phyloP scores from a whole-genome alignment of 495 filamentous ascomycete species.

The Parathielavia hyrcaniae region DNA sequence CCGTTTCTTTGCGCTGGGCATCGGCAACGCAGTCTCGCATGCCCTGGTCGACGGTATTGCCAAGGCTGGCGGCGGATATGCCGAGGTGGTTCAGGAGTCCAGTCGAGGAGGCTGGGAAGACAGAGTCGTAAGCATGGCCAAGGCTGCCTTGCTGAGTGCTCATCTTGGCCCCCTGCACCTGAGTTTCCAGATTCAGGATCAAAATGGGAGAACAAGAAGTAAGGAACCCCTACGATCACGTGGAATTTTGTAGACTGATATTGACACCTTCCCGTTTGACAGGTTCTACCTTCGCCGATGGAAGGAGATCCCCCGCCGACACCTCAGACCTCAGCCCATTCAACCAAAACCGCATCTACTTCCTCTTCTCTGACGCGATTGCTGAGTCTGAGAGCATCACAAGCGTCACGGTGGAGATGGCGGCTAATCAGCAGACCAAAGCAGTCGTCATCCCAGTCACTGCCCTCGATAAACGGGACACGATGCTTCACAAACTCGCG shows the following conservation, averaged over 20 bases:
- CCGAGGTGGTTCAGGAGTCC: constrained; percentile 15
- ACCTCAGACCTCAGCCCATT: constrained; percentile 14
- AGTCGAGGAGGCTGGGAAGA: constrained; percentile 19
- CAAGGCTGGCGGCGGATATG: constrained; percentile 18
- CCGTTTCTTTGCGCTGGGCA: constrained; percentile 21
- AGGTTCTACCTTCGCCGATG: neutral
- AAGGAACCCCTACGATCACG: neutral
- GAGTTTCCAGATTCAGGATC: neutral
- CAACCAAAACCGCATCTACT: constrained; percentile 15
- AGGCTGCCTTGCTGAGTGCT: constrained; percentile 17
- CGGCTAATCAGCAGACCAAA: neutral
- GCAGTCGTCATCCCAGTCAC: constrained; percentile 1
- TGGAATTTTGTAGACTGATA: neutral
- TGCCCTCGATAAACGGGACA: constrained; percentile 5
- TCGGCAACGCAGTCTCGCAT: constrained; percentile 18
- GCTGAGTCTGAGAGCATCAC: neutral
- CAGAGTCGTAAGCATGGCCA: constrained; percentile 18
- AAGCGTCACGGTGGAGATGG: neutral
- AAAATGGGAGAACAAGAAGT: constrained; percentile 6
- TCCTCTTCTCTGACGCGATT: constrained; percentile 8
- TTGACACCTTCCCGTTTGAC: neutral
- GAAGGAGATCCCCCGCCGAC: constrained; percentile 16
- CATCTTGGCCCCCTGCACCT: constrained; percentile 18
- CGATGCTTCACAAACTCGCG: constrained; percentile 17
- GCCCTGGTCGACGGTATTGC: constrained; percentile 21